These are phyloP conservation scores for Microsporum audouinii DNA, from an alignment of 2,329 filamentous ascomycete species.

Conservation along the genomic window DNA sequence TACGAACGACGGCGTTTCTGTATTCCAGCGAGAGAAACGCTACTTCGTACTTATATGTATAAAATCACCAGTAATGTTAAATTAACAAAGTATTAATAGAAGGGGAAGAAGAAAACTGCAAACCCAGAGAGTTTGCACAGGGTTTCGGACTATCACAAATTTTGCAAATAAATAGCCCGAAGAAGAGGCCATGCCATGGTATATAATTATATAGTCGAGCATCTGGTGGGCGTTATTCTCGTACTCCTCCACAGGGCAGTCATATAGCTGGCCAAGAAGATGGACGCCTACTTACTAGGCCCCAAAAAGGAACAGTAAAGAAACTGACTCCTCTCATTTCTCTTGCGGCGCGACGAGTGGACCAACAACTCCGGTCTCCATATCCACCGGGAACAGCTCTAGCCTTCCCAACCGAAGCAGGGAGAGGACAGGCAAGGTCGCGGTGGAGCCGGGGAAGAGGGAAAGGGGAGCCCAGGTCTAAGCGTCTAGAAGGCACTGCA, in stretches of 20 bases:
- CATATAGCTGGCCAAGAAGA: not conserved
- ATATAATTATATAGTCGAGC: not conserved
- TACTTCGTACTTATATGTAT: not conserved
- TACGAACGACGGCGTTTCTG: slow-evolving; percentile 1
- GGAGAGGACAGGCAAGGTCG: not conserved
- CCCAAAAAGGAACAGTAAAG: not conserved
- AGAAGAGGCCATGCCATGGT: not conserved
- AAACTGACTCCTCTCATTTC: slow-evolving; percentile 6
- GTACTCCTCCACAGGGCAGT: not conserved
- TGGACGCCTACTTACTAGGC: not conserved
- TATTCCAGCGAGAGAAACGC: not conserved
- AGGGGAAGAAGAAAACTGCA: not conserved
- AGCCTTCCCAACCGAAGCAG: slow-evolving; percentile 4
- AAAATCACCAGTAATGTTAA: not conserved
- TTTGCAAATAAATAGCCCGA: not conserved
- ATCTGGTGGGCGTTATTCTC: not conserved
- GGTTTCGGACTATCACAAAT: slow-evolving; percentile 1
- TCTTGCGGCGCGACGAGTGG: slow-evolving; percentile 3
- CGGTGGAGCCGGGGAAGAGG: slow-evolving; percentile 14
- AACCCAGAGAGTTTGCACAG: slow-evolving; percentile 1
- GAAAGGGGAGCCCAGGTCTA: slow-evolving; percentile 8
- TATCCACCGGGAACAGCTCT: slow-evolving; percentile 6
- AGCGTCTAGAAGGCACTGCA: slow-evolving; percentile 7
- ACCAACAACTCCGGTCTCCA: slow-evolving; percentile 1
- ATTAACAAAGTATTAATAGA: not conserved